Evolutionary conservation across 1,284 basidiomycete species (phyloP).

Genomic region (Athelia psychrophila): DNA sequence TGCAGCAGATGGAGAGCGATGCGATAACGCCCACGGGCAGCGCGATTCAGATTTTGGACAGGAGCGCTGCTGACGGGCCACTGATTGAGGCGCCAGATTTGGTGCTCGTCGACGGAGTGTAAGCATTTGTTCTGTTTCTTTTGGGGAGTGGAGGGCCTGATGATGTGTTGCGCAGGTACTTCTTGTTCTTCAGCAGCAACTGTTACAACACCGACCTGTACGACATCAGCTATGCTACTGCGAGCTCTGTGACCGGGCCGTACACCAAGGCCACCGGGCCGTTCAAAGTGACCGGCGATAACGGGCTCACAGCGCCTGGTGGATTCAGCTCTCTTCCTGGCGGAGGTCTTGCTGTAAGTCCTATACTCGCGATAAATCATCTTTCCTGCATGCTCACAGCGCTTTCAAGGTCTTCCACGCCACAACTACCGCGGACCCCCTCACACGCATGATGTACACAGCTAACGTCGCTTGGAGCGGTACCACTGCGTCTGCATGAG

Average conservation of each 20-base stretch:
- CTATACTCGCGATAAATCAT: no score
- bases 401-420: constrained; percentile 14
- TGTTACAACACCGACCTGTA: constrained; percentile 17
- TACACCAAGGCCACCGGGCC: constrained; percentile 17
- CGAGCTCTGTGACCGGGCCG: constrained; percentile 15
- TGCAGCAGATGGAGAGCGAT: constrained; percentile 13
- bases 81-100: constrained; percentile 19
- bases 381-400: constrained; percentile 4
- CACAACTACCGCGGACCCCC: constrained; percentile 8
- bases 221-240: constrained; percentile 20
- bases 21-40: constrained; percentile 11
- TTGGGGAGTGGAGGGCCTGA: no score
- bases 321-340: constrained; percentile 1
- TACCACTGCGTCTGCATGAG: constrained; percentile 2
- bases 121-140: no score
- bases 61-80: constrained; percentile 14
- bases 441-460: constrained; percentile 12
- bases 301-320: constrained; percentile 14
- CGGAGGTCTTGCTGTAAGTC: no score
- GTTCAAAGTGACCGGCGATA: constrained; percentile 13
- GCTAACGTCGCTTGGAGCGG: constrained; percentile 8
- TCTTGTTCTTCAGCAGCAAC: constrained; percentile 16
- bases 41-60: constrained; percentile 16
- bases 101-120: constrained; percentile 7
- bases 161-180: no score